Base-by-base conservation (phyloP, 768 basidiomycete genomes). In the Kwoniella dejecticola region DNA sequence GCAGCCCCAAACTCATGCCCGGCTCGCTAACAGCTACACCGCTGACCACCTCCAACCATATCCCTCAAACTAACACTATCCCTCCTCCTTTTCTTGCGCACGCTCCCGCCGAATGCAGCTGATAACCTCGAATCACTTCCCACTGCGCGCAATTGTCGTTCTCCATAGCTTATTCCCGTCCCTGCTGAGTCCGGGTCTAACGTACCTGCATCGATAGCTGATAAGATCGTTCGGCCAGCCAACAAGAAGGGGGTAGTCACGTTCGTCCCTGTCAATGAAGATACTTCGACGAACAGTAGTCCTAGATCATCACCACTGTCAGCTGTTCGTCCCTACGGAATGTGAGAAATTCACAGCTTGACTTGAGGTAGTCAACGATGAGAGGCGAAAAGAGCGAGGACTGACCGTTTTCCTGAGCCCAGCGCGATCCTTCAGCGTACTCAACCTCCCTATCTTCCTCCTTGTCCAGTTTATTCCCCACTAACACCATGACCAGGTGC, bases 151-250 rank as follows among this genome's bases (percentile, higher is more conserved):
- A 98, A 82, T 23, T 92, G 89, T 61, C 96, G 84, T 78, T 97
- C 96, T 8, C 96, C 96, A 74, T 96, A 99, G 72, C 89, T 91
- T 45, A 99, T 92, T 21, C 96, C 96, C 63, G 90, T 93, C 0
- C 92, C 95, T 15, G 90, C 86, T 74, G 90, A 89, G 80, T 97
- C 94, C 41, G 95, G 95, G 79, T 97, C 91, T 38, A 97, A 83
- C 15, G 83, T 82, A 26, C 92, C 93, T 15, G 90, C 89, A 79
- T 97, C 94, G 70, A 97, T 92, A 21, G 90, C 86, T 23, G 93
- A 83, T 56, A 97, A 82, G 66, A 96, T 92, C 7, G 90, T 88
- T 55, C 92, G 86, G 27, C 92, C 90, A 21, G 89, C 87, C 30
- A 83, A 78, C n/a, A 81, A 74, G 80, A 99, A 99, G 0, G 96